Percentiles rank a stretch among this genome's conserved stretches.
These are phyloP conservation scores for Fraxinus pennsylvanica DNA, from an alignment of 257 asterid species.

Conservation along the genomic window DNA sequence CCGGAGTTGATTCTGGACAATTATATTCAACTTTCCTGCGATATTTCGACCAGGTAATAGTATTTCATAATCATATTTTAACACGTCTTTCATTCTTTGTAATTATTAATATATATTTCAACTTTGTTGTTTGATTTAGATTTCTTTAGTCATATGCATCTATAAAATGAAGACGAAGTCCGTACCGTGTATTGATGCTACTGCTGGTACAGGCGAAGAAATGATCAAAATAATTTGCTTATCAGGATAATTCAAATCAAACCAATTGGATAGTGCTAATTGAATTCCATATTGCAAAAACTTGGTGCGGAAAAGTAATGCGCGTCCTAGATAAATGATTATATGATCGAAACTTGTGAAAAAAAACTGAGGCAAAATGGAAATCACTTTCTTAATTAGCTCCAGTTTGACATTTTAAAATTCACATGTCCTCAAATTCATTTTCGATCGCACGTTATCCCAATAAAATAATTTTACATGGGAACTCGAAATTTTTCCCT, in stretches of 20 bases:
- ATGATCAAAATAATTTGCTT: neutral
- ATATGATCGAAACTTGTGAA: neutral
- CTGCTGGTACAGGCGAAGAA: neutral
- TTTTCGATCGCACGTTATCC: too few species aligned
- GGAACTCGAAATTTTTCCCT: too few species aligned
- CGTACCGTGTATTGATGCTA: neutral
- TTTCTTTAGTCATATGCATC: too few species aligned
- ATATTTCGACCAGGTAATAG: conserved; percentile 27
- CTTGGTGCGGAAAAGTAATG: neutral
- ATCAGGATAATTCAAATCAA: neutral
- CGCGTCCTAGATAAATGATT: neutral
- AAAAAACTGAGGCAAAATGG: too few species aligned
- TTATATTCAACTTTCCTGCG: conserved; percentile 30
- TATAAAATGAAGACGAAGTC: too few species aligned
- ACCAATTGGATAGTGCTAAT: neutral
- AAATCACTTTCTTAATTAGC: neutral
- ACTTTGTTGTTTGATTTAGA: neutral
- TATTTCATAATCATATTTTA: conserved; percentile 10
- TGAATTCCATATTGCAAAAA: too few species aligned
- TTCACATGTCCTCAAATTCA: too few species aligned
- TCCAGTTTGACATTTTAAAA: neutral
- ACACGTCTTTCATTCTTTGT: neutral
- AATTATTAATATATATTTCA: conserved; percentile 19
- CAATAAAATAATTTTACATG: too few species aligned
- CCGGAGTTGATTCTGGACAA: conserved; percentile 29